Evolutionary conservation across 768 basidiomycete genomes (phyloP).

Genomic region (Tricholoma saponaceum): DNA sequence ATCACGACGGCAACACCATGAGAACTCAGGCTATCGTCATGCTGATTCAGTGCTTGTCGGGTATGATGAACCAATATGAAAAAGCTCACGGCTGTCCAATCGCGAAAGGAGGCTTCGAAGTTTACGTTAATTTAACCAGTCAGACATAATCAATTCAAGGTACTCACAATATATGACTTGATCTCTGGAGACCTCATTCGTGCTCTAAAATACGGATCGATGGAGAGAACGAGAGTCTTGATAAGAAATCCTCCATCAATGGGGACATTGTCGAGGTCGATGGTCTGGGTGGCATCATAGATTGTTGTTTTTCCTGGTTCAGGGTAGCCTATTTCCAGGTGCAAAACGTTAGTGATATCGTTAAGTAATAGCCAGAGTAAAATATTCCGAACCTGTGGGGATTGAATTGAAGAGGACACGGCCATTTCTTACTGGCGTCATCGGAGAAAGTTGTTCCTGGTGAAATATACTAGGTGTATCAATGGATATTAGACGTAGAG

Average conservation of each 20-base stretch:
- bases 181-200: slow-evolving; percentile 12
- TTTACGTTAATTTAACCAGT: too few species aligned
- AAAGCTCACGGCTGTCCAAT: slow-evolving; percentile 21
- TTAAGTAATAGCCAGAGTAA: neutral
- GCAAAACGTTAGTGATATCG: neutral
- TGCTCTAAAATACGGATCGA: slow-evolving; percentile 48
- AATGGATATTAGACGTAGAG: too few species aligned
- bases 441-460: slow-evolving; percentile 2
- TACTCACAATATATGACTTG: slow-evolving; percentile 16
- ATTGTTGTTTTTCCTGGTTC: slow-evolving; percentile 37
- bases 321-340: neutral
- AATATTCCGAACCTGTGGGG: slow-evolving; percentile 27
- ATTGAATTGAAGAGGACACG: slow-evolving; percentile 34
- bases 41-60: neutral
- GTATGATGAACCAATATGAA: neutral
- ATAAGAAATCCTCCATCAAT: slow-evolving; percentile 37
- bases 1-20: slow-evolving; percentile 19
- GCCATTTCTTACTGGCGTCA: slow-evolving; percentile 29
- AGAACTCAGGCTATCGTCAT: slow-evolving; percentile 12
- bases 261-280: slow-evolving; percentile 34
- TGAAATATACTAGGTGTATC: too few species aligned
- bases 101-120: slow-evolving; percentile 8
- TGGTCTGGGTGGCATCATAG: too few species aligned
- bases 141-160: too few species aligned
- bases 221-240: slow-evolving; percentile 39